Base-by-base conservation (phyloP, 768 basidiomycete species). In the Saitozyma podzolica region DNA sequence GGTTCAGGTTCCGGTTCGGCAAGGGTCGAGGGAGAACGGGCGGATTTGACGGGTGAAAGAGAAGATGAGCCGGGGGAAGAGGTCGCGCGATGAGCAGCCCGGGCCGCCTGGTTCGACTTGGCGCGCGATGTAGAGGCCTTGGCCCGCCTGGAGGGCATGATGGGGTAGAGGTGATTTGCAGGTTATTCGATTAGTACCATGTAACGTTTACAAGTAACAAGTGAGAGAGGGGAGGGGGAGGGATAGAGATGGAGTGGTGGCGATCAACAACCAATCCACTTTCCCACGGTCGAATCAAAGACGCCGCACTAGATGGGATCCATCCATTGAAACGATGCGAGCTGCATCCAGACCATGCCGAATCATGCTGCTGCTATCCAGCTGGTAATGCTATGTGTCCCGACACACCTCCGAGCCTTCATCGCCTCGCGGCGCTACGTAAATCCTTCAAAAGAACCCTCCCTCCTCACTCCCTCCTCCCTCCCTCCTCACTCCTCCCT, bases 31-130 rank as follows among this genome's bases (percentile, higher is more conserved):
- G 47, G 43, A n/a, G 48, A 48, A 19, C 48, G 40, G 16, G 59
- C 56, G 8, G 68, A 66, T 60, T 67, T 66, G 39, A 62, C 48
- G 7, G 69, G 69, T 13, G 69, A 70, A 9, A 70, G 61, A 13
- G 69, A 62, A 8, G 68, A 70, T 7, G 68, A 66, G 14, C 59
- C 68, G 10, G 11, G 45, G n/a, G 45, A 47, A 17, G 45, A 47
- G 2, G 45, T 13, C 45, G 11, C 45, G 11, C 29, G 29, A 29
- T 29, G 29, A 29, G 29, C 29, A 29, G 29, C 29, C 29, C 29
- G 29, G 29, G 29, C 29, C 29, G 29, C 29, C 29, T 29, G 29
- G 29, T 29, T 29, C 29, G 29, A 29, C 29, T 29, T 29, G 29
- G 29, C 29, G 29, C 29, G 29, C 29, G 29, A 29, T 29, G 29